Percentiles rank a stretch among this genome's conserved stretches.
Conservation (phyloP, 768 basidiomycete genomes). For the Multifurca ochricompacta region DNA sequence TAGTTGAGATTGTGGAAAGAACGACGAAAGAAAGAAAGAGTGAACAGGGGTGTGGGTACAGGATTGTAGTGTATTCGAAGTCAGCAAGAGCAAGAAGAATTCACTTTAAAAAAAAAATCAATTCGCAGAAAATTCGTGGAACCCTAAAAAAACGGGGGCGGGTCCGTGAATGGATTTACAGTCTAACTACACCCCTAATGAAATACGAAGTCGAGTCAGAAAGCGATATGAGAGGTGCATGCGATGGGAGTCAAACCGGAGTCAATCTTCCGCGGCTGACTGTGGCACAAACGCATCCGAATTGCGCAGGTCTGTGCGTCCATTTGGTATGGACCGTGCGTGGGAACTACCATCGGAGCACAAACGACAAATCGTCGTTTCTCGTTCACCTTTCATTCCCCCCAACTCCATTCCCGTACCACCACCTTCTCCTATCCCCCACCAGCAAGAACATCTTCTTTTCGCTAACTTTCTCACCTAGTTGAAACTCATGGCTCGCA, state of each 20-base stretch:
- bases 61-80: not conserved
- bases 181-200: not conserved
- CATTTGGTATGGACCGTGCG: constrained; percentile 17
- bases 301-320: constrained; percentile 18
- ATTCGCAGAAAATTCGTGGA: constrained; percentile 1
- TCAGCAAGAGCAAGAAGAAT: not conserved
- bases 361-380: constrained; percentile 22
- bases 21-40: not conserved
- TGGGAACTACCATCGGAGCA: constrained; percentile 22
- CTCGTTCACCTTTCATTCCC: constrained; percentile 12
- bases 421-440: constrained; percentile 18
- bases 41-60: not conserved
- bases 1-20: not conserved
- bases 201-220: constrained; percentile 1
- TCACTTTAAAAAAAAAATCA: constrained; percentile 7
- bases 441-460: constrained; percentile 7
- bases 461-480: constrained; percentile 13
- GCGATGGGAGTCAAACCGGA: constrained; percentile 7
- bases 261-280: constrained; percentile 20
- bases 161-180: not conserved
- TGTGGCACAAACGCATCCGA: constrained; percentile 22
- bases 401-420: constrained; percentile 13
- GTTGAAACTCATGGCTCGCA: constrained; percentile 66
- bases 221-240: not conserved
- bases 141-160: not conserved